phyloP scores from a whole-genome alignment of 192 early-diverging fungal species.

The Rhizophagus sp. region DNA sequence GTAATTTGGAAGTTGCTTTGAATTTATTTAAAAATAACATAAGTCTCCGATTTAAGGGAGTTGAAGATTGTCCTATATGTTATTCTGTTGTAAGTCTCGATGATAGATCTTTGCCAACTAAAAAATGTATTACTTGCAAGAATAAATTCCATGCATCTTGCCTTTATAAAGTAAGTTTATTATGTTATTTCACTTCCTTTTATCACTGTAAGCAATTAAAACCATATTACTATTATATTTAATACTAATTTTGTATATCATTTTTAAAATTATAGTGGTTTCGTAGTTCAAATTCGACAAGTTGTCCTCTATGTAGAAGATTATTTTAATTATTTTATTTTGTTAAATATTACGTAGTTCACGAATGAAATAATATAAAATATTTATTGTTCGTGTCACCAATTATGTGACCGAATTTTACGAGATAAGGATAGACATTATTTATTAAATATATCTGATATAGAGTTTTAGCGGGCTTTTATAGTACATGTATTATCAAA shows the following conservation, averaged over 20 bases:
- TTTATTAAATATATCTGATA: no score
- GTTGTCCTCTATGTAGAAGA: slow-evolving; percentile 60
- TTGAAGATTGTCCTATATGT: slow-evolving; percentile 97
- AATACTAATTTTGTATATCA: background rate
- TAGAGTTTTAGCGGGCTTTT: no score
- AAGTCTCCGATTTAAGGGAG: slow-evolving; percentile 91
- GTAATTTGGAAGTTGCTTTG: slow-evolving; percentile 77
- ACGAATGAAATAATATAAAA: no score
- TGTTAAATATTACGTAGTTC: background rate
- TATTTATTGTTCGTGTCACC: no score
- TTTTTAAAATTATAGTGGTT: slow-evolving; percentile 48
- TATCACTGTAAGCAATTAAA: no score
- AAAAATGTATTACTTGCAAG: slow-evolving; percentile 92
- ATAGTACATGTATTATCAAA: no score
- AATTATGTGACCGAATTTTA: no score
- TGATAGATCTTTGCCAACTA: slow-evolving; percentile 84
- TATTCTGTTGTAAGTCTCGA: slow-evolving; percentile 92
- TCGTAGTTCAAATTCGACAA: slow-evolving; percentile 59
- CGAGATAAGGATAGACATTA: no score
- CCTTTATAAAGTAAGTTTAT: slow-evolving; percentile 72
- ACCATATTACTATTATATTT: background rate
- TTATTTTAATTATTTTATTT: slow-evolving; percentile 42
- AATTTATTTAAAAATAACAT: slow-evolving; percentile 83
- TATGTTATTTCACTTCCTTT: background rate
- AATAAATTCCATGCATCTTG: slow-evolving; percentile 93